A percentile compares a stretch with the other conserved stretches of the same genome.
Conservation (phyloP, 2,329 filamentous ascomycete genomes). For the Arthrobotrys entomopaga region DNA sequence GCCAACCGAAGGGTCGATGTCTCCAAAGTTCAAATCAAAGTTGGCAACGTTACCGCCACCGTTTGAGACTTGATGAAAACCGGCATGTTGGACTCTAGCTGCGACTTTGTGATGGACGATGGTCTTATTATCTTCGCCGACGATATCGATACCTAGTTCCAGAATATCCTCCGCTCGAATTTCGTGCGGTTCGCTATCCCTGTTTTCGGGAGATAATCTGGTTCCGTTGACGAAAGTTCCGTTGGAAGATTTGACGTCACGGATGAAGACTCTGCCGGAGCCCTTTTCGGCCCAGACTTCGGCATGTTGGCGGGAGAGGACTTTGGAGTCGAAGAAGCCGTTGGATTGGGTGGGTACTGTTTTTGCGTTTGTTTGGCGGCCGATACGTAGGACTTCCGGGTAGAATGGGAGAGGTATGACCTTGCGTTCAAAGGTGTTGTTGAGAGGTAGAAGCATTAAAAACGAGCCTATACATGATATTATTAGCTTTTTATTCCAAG, state of each 20-base stretch:
- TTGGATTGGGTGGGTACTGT: constrained; percentile 90
- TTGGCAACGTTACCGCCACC: constrained; percentile 75
- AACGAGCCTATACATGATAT: constrained; percentile 71
- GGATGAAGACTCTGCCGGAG: constrained; percentile 88
- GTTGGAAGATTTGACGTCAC: constrained; percentile 98
- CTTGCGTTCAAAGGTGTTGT: constrained; percentile 96
- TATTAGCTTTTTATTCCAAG: too few species aligned
- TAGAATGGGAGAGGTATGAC: constrained; percentile 91
- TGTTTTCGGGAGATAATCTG: constrained; percentile 89
- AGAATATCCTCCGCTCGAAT: constrained; percentile 89
- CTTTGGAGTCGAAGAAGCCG: constrained; percentile 98
- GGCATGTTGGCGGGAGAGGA: constrained; percentile 92
- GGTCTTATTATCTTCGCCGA: constrained; percentile 97
- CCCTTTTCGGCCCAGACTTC: constrained; percentile 87
- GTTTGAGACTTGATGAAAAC: constrained; percentile 68
- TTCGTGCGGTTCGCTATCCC: constrained; percentile 95
- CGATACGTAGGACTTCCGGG: constrained; percentile 93
- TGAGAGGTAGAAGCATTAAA: constrained; percentile 86
- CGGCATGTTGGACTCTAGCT: constrained; percentile 94
- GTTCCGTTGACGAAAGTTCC: constrained; percentile 97
- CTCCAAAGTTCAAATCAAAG: constrained; percentile 89
- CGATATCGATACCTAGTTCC: constrained; percentile 96
- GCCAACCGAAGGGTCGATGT: constrained; percentile 81
- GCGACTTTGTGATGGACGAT: constrained; percentile 99
- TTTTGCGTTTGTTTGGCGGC: constrained; percentile 95